Conservation (phyloP, 176 grass and related monocot species). For the Urochloa ruziziensis region DNA sequence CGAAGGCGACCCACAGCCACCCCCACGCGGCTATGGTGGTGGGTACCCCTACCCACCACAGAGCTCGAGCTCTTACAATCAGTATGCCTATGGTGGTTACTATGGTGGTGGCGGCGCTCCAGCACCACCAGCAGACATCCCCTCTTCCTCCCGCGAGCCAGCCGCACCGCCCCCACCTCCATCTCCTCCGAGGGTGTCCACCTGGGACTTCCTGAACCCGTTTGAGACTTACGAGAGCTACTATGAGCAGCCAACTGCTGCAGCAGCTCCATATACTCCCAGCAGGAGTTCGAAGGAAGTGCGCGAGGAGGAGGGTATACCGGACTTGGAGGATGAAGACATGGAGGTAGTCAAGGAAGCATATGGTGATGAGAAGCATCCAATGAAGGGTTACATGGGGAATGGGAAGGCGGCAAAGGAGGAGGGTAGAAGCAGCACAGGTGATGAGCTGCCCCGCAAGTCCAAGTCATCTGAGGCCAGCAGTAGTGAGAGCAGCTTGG, state of each 20-base stretch:
- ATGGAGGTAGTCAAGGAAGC: constrained; percentile 86
- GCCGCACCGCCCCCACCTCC: constrained; percentile 54
- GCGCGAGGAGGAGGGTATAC: constrained; percentile 95
- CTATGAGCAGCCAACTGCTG: constrained; percentile 44
- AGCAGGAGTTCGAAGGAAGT: constrained; percentile 85
- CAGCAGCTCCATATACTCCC: constrained; percentile 52
- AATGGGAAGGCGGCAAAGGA: constrained; percentile 60
- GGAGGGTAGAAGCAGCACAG: constrained; percentile 36
- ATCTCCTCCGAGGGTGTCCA: constrained; percentile 79
- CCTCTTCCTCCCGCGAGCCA: constrained; percentile 40
- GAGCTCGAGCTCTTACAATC: constrained; percentile 53
- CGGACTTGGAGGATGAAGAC: constrained; percentile 90
- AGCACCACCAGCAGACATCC: constrained; percentile 25
- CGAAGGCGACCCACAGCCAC: constrained; percentile 24
- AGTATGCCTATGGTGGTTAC: constrained; percentile 57
- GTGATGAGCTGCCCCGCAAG: constrained; percentile 56
- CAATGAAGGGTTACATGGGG: constrained; percentile 34
- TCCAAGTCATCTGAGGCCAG: constrained; percentile 54
- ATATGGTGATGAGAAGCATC: constrained; percentile 63
- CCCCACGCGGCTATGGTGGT: constrained; percentile 30
- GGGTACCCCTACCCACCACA: constrained; percentile 49
- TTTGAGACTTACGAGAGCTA: constrained; percentile 86
- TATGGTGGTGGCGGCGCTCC: constrained; percentile 40
- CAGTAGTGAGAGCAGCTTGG: constrained; percentile 50
- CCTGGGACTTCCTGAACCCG: constrained; percentile 95